Evolutionary conservation across 2,329 filamentous ascomycete genomes (phyloP), one percentile per base, ranked within the genome.

Genomic region (Beauveria caledonica): DNA sequence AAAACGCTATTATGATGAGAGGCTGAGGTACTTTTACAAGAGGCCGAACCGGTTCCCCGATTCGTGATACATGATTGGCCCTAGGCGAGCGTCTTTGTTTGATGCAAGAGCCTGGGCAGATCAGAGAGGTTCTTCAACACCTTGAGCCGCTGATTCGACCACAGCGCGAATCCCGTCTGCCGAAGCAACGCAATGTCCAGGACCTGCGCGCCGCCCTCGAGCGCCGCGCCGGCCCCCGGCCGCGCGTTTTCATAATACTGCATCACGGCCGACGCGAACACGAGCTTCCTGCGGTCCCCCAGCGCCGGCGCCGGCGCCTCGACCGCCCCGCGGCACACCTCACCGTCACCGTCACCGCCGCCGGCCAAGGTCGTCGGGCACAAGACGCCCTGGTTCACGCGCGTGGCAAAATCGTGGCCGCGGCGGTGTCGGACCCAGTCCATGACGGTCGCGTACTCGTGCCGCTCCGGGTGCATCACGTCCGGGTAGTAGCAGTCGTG

Each of bases 401-500:
- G 46, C 56, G 48, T 58, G 19, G 36, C 46, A 17, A 51, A n/a
- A 3, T 50, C 56, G 2, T 58, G 56, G 10, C 56, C 56, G 56
- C 5, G 36, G 11, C 17, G 21, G 7, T 39, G 39, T 25, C 46
- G 48, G 11, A 58, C 11, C 13, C 51, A 51, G 17, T 58, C 56
- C 23, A 58, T n/a, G 17, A 58, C 23, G 10, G 56, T 58, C 25
- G 46, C 56, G 39, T 58, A 21, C 36, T 58, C 56, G 56, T 58
- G 56, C 46, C 33, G 50, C 46, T 58, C 56, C 23, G 56, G 56
- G 25, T 58, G 56, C 56, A 25, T 23, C 56, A 58, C 56, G 25
- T 58, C 56, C 36, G 56, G 56, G 39, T 58, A 51, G 36, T 58
- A 51, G 46, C 56, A 58, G 46, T 58, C 56, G 56, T 58, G 56